Percentiles rank a stretch among this genome's conserved stretches.
Conservation (phyloP, 139 green algal genomes). For the Haematococcus sp. region DNA sequence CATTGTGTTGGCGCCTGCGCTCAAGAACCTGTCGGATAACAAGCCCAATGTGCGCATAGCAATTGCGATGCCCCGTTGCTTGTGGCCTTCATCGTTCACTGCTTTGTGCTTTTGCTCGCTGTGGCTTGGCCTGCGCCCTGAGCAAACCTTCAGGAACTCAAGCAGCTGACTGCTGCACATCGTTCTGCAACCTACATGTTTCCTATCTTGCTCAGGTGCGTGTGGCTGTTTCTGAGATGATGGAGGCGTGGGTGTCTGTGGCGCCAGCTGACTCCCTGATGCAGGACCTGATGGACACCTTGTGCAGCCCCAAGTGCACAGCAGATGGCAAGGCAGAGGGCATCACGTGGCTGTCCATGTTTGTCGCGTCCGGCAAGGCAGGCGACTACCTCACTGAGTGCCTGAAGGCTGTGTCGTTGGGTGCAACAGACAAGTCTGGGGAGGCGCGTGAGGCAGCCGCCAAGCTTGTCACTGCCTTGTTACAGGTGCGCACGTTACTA, state of each 20-base stretch:
- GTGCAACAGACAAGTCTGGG: conserved; percentile 66
- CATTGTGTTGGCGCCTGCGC: conserved; percentile 51
- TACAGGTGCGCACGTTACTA: conserved; percentile 43
- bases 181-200: no score
- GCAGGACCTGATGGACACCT: conserved; percentile 49
- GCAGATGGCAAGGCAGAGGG: conserved; percentile 66
- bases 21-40: conserved; percentile 84
- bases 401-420: conserved; percentile 37
- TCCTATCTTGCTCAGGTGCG: conserved; percentile 52
- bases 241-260: conserved; percentile 75
- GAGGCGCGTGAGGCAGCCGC: conserved; percentile 69
- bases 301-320: conserved; percentile 64
- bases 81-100: no score
- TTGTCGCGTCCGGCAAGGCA: conserved; percentile 9
- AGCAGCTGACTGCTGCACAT: background rate
- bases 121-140: background rate
- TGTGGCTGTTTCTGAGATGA: conserved; percentile 68
- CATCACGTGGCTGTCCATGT: conserved; percentile 48
- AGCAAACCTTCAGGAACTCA: background rate
- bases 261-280: conserved; percentile 44
- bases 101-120: background rate
- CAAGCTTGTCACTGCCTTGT: conserved; percentile 49
- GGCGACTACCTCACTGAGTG: conserved; percentile 21
- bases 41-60: conserved; percentile 70
- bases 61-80: background rate